Conservation (phyloP, 208 protist species). For the Crithidia acanthocephali region DNA sequence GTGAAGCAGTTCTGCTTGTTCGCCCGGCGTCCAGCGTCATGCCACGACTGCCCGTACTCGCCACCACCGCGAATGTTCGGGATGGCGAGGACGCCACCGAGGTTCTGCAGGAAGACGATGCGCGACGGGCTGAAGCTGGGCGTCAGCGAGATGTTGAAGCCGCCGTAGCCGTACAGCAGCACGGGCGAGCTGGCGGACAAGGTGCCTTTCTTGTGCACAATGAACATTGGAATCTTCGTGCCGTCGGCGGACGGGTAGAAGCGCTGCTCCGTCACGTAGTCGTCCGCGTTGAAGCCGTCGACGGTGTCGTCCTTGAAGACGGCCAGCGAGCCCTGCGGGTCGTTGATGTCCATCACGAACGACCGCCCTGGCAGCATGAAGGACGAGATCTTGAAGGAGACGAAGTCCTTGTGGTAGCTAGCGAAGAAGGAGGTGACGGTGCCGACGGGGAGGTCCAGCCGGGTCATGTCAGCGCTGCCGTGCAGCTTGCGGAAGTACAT, state of each 20-base stretch:
- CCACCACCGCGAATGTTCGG: conserved; percentile 96
- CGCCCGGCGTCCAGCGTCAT: conserved; percentile 82
- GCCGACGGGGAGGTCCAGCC: conserved; percentile 86
- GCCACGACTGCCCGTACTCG: conserved; percentile 96
- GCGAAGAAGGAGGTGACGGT: conserved; percentile 57
- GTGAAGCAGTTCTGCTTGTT: conserved; percentile 93
- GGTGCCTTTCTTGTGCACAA: conserved; percentile 83
- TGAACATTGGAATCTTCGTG: conserved; percentile 95
- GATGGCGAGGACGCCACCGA: conserved; percentile 86
- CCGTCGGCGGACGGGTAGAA: conserved; percentile 93
- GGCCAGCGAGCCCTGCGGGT: conserved; percentile 59
- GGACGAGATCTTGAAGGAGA: conserved; percentile 93
- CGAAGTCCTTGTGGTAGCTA: conserved; percentile 63
- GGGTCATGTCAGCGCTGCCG: conserved; percentile 24
- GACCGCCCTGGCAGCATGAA: conserved; percentile 90
- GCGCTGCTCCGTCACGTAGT: conserved; percentile 88
- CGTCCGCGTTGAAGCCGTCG: conserved; percentile 63
- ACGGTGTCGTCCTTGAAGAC: conserved; percentile 80
- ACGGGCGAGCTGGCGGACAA: conserved; percentile 72
- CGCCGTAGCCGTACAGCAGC: conserved; percentile 95
- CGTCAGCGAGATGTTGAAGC: conserved; percentile 92
- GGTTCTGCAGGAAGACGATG: conserved; percentile 83
- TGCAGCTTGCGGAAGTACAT: conserved; percentile 78
- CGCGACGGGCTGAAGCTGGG: conserved; percentile 77
- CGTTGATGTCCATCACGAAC: conserved; percentile 78